phyloP scores from a whole-genome alignment of 495 filamentous ascomycete species.

The Hypoxylon lienhwacheense region DNA sequence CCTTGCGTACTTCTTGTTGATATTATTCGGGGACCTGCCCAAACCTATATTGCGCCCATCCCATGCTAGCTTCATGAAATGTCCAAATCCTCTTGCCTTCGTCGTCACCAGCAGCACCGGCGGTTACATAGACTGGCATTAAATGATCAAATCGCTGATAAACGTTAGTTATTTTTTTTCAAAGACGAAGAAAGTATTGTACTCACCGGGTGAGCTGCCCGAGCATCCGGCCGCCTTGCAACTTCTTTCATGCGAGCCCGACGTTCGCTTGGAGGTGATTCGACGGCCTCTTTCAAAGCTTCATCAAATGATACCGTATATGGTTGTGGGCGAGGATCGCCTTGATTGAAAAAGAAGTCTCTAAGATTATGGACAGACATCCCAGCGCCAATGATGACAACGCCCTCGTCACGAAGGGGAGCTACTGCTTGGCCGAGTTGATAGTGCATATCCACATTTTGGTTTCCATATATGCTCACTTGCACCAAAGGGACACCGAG shows the following conservation, averaged over 20 bases:
- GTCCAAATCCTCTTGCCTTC: slow-evolving; percentile 65
- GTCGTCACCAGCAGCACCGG: slow-evolving; percentile 69
- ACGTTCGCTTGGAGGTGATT: slow-evolving; percentile 55
- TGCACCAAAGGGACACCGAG: slow-evolving; percentile 79
- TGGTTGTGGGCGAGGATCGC: slow-evolving; percentile 55
- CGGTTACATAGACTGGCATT: slow-evolving; percentile 74
- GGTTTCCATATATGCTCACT: slow-evolving; percentile 70
- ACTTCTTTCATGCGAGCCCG: slow-evolving; percentile 62
- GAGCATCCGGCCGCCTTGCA: slow-evolving; percentile 65
- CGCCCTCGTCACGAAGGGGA: slow-evolving; percentile 67
- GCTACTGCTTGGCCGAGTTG: slow-evolving; percentile 69
- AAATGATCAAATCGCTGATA: slow-evolving; percentile 67
- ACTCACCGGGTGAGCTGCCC: slow-evolving; percentile 70
- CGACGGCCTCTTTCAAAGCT: slow-evolving; percentile 72
- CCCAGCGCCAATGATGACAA: slow-evolving; percentile 76
- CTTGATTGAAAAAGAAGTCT: slow-evolving; percentile 57
- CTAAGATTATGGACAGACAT: slow-evolving; percentile 86
- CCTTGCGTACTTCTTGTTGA: neutral
- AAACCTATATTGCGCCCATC: slow-evolving; percentile 77
- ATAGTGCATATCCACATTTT: slow-evolving; percentile 72
- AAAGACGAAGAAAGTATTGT: neutral
- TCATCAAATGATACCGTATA: slow-evolving; percentile 77
- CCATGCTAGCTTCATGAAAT: slow-evolving; percentile 65
- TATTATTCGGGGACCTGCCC: slow-evolving; percentile 53
- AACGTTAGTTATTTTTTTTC: slow-evolving; percentile 24